Percentiles rank a stretch among this genome's conserved stretches.
Evolutionary conservation across 2,329 filamentous ascomycete genomes (phyloP).

Genomic region (Fonsecaea multimorphosa): DNA sequence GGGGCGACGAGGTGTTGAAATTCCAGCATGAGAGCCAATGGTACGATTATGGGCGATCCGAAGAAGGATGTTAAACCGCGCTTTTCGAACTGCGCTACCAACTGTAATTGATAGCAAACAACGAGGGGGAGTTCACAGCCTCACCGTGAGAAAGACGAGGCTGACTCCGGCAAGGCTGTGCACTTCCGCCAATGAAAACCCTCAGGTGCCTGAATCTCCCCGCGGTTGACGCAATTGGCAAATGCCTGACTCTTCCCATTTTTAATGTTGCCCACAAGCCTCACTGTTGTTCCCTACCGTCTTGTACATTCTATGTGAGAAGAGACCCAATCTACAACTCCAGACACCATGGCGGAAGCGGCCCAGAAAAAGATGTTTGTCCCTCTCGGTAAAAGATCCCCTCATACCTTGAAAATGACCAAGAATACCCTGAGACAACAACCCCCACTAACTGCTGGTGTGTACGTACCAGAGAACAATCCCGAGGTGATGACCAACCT

Average conservation of each 20-base stretch:
- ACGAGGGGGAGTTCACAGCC: background rate
- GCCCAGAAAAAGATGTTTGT: constrained; percentile 54
- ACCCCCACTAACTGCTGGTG: background rate
- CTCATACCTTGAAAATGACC: background rate
- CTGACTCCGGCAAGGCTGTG: constrained; percentile 13
- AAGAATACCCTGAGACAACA: too few relatives aligned
- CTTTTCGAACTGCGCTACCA: too few relatives aligned
- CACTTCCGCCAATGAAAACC: constrained; percentile 11
- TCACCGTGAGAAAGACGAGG: background rate
- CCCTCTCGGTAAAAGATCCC: constrained; percentile 49
- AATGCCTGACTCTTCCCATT: constrained; percentile 12
- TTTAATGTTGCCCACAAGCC: background rate
- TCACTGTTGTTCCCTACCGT: background rate
- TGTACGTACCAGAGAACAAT: constrained; percentile 66
- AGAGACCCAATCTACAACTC: background rate
- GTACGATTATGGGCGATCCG: constrained; percentile 3
- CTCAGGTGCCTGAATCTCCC: constrained; percentile 19
- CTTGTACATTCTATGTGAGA: background rate
- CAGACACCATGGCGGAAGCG: constrained; percentile 30
- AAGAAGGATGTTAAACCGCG: background rate
- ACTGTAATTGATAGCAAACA: too few relatives aligned
- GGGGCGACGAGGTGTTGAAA: constrained; percentile 67
- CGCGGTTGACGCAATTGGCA: constrained; percentile 26
- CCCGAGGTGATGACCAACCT: constrained; percentile 86
- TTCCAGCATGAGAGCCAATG: constrained; percentile 54